These are phyloP conservation scores for Dacryopinax primogenitus DNA, from an alignment of 768 basidiomycete species.

Conservation along the genomic window DNA sequence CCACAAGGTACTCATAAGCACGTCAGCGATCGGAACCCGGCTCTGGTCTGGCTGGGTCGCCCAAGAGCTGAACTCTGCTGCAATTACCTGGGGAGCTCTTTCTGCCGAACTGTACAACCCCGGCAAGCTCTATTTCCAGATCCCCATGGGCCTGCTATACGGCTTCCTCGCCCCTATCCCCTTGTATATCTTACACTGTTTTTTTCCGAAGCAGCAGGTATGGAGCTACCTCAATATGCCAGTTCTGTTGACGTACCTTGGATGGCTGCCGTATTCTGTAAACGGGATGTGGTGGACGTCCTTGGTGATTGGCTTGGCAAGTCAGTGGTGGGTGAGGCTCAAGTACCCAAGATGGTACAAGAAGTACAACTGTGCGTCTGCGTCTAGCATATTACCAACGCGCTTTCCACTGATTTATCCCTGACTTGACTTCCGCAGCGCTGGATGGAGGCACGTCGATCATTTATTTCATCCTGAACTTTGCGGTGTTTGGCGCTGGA, in stretches of 20 bases:
- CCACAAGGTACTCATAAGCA: conserved; percentile 7
- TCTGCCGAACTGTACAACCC: conserved; percentile 41
- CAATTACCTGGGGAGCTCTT: conserved; percentile 44
- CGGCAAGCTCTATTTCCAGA: conserved; percentile 28
- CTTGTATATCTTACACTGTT: conserved; percentile 36
- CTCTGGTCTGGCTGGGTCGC: conserved; percentile 40
- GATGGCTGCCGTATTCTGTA: conserved; percentile 37
- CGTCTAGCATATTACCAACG: conserved; percentile 34
- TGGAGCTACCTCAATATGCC: conserved; percentile 38
- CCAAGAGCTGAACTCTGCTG: conserved; percentile 41
- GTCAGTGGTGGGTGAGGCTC: conserved; percentile 40
- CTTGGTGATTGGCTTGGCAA: conserved; percentile 37
- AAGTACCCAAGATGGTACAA: conserved; percentile 37
- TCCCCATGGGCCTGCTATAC: conserved; percentile 14
- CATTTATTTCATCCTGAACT: conserved; percentile 37
- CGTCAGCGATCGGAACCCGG: neutral
- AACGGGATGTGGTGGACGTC: conserved; percentile 38
- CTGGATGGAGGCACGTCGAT: conserved; percentile 39
- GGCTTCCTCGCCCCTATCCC: conserved; percentile 40
- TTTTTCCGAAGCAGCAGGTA: conserved; percentile 26
- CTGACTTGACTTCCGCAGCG: conserved; percentile 37
- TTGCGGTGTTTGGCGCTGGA: conserved; percentile 33
- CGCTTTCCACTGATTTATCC: no score
- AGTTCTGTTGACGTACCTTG: conserved; percentile 29
- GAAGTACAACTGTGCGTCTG: conserved; percentile 26